Percentiles rank a stretch among this genome's conserved stretches.
Conservation (phyloP, 345 rosid species). For the Lagerstroemia speciosa region DNA sequence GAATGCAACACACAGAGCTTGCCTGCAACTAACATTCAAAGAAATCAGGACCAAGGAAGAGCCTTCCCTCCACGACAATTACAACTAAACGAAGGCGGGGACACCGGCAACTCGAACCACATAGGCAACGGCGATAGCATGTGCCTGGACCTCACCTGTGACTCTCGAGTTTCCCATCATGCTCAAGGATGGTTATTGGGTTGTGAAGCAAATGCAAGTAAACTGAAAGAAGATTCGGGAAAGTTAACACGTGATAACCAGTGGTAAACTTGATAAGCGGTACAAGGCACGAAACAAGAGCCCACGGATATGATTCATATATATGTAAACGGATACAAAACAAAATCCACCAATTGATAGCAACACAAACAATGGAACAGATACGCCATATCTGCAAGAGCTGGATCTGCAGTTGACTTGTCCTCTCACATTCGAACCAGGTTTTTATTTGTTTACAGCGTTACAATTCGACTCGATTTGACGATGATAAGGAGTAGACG, state of each 20-base stretch:
- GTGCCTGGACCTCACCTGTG: not conserved
- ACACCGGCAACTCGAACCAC: not conserved
- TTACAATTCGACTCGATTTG: not conserved
- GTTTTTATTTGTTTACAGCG: not conserved
- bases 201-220: not conserved
- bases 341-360: not conserved
- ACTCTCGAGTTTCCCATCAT: not conserved
- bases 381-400: not conserved
- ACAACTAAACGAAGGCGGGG: not conserved
- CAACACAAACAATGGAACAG: not conserved
- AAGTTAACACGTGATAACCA: not conserved
- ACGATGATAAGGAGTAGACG: not conserved
- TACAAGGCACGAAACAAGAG: not conserved
- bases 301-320: not conserved
- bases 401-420: not conserved
- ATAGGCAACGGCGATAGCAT: not conserved
- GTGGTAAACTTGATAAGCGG: not conserved
- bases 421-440: not conserved
- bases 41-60: not conserved
- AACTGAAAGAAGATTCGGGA: not conserved
- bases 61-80: not conserved
- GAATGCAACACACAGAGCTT: not conserved
- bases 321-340: not conserved
- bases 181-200: not conserved
- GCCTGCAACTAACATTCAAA: not conserved